These are phyloP conservation scores for Coemansia sp. DNA, from an alignment of 192 early-diverging fungal species.

Conservation along the genomic window DNA sequence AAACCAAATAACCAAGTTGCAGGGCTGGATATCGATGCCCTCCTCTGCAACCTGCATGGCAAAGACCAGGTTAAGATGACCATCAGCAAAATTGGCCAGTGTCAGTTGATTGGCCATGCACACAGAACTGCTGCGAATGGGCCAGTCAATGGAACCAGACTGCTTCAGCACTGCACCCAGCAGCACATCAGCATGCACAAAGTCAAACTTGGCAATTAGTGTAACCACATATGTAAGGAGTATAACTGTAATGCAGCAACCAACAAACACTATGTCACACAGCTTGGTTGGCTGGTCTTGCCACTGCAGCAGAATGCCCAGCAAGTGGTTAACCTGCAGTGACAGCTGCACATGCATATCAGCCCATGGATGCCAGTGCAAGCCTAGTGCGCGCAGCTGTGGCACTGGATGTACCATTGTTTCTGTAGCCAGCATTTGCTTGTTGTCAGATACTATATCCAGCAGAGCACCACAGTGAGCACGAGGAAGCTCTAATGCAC, in stretches of 20 bases:
- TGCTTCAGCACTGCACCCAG: constrained; percentile 35
- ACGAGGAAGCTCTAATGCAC: constrained; percentile 18
- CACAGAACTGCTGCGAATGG: constrained; percentile 35
- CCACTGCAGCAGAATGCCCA: constrained; percentile 61
- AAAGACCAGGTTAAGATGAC: constrained; percentile 73
- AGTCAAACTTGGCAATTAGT: constrained; percentile 54
- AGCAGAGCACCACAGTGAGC: constrained; percentile 3
- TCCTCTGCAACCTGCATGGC: constrained; percentile 95
- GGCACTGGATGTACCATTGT: constrained; percentile 17
- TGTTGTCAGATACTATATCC: not conserved
- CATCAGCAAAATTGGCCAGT: constrained; percentile 64
- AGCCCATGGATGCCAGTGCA: constrained; percentile 23
- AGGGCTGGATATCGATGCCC: constrained; percentile 90
- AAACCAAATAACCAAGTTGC: constrained; percentile 85
- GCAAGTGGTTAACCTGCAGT: constrained; percentile 67
- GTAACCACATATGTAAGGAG: constrained; percentile 55
- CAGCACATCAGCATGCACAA: constrained; percentile 39
- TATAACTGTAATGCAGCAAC: constrained; percentile 68
- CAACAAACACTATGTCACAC: constrained; percentile 87
- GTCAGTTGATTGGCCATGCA: constrained; percentile 39
- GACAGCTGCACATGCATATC: constrained; percentile 45
- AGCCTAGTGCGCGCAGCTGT: constrained; percentile 10
- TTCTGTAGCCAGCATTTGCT: not conserved
- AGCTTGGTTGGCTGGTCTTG: constrained; percentile 51
- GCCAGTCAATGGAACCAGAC: constrained; percentile 20